phyloP scores from a whole-genome alignment of 1,139 yeast genomes.

The Taiozyma sp. region DNA sequence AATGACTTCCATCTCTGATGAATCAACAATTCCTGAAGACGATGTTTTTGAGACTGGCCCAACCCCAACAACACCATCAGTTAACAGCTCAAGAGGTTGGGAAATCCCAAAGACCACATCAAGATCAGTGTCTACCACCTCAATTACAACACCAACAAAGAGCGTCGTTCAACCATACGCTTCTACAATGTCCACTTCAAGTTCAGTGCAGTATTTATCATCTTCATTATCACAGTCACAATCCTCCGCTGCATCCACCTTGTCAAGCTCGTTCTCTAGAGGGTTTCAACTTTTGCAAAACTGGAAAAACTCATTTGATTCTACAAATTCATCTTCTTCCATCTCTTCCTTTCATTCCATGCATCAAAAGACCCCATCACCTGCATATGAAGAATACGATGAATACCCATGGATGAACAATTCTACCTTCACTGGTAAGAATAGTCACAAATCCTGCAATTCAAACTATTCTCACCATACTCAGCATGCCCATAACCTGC shows the following conservation, averaged over 20 bases:
- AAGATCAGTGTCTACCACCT: conserved; percentile 17
- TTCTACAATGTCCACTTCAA: conserved; percentile 19
- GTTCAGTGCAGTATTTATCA: conserved; percentile 20
- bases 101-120: conserved; percentile 11
- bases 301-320: conserved; percentile 20
- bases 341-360: conserved; percentile 8
- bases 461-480: conserved; percentile 2
- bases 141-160: conserved; percentile 15
- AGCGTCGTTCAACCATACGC: conserved; percentile 11
- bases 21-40: conserved; percentile 1
- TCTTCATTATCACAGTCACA: conserved; percentile 19
- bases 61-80: conserved; percentile 13
- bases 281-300: conserved; percentile 21
- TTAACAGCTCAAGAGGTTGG: conserved; percentile 15
- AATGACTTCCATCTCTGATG: neutral
- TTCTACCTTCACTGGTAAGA: neutral
- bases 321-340: conserved; percentile 10
- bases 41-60: neutral
- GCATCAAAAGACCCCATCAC: conserved; percentile 18
- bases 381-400: conserved; percentile 19
- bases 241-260: conserved; percentile 11
- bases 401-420: conserved; percentile 23
- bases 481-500: neutral
- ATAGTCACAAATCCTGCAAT: neutral
- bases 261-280: conserved; percentile 21